Percentiles rank a stretch among this genome's conserved stretches.
Conservation (phyloP, 306 rosid species). For the Cicer chorassanicum region DNA sequence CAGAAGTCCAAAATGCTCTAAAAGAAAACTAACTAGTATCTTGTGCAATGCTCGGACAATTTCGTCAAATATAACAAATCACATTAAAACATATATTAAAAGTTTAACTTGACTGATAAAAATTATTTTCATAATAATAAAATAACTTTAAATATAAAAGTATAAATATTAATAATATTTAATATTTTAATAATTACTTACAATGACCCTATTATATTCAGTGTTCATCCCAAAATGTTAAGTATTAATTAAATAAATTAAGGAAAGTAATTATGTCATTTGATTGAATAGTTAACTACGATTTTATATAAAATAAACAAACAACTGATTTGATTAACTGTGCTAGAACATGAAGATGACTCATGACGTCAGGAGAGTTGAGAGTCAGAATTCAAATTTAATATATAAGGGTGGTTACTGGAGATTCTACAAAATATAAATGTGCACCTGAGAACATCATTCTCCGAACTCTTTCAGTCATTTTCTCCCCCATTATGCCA, state of each 20-base stretch:
- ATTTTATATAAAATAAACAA: background rate
- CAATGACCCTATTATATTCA: background rate
- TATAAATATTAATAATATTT: background rate
- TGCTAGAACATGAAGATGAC: constrained; percentile 5
- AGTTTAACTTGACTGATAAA: constrained; percentile 11
- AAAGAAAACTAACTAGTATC: constrained; percentile 9
- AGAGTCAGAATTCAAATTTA: constrained; percentile 10
- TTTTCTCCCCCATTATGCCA: constrained; percentile 99
- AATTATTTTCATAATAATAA: background rate
- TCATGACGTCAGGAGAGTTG: background rate
- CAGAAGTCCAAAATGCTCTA: constrained; percentile 23
- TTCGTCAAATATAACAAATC: constrained; percentile 4
- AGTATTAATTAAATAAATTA: constrained; percentile 7
- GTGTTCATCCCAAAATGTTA: background rate
- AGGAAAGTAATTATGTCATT: background rate
- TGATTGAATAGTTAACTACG: background rate
- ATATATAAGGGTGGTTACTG: background rate
- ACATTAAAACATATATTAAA: background rate
- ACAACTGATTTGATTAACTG: background rate
- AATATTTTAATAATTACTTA: background rate
- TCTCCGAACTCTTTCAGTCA: constrained; percentile 99
- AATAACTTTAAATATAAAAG: background rate
- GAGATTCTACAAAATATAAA: constrained; percentile 33
- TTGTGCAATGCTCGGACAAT: constrained; percentile 8
- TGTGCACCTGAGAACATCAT: constrained; percentile 97